Conservation (phyloP, 768 basidiomycete species). For the Leucosporidium creatinivorum region DNA sequence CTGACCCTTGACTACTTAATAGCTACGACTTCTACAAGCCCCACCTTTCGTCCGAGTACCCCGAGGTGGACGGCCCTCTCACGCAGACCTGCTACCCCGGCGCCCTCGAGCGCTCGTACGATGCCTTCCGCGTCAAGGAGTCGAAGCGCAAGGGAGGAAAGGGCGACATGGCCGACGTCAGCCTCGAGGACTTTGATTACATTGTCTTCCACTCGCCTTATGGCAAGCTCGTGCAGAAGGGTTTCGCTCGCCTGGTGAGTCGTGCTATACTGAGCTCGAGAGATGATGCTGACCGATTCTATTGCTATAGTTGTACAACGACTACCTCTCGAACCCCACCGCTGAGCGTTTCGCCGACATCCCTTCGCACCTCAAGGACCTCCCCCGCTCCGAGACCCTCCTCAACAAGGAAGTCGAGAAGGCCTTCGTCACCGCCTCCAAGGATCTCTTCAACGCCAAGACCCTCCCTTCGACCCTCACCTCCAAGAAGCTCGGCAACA, state of each 20-base stretch:
- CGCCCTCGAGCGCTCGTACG: slow-evolving; percentile 84
- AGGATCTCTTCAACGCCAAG: slow-evolving; percentile 63
- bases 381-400: slow-evolving; percentile 64
- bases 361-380: slow-evolving; percentile 56
- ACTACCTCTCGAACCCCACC: slow-evolving; percentile 74
- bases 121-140: slow-evolving; percentile 71
- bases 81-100: slow-evolving; percentile 92
- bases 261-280: not conserved
- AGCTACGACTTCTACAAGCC: slow-evolving; percentile 98
- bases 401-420: slow-evolving; percentile 95
- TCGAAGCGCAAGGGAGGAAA: slow-evolving; percentile 48
- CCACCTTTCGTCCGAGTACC: slow-evolving; percentile 86
- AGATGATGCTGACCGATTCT: not conserved
- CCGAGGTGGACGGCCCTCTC: slow-evolving; percentile 93
- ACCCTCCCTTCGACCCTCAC: slow-evolving; percentile 77
- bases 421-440: slow-evolving; percentile 74
- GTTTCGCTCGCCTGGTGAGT: slow-evolving; percentile 71
- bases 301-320: slow-evolving; percentile 59
- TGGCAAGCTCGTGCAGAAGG: slow-evolving; percentile 98
- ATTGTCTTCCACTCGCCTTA: slow-evolving; percentile 95
- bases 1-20: not conserved
- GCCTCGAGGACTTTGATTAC: slow-evolving; percentile 79
- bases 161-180: slow-evolving; percentile 47
- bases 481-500: slow-evolving; percentile 89
- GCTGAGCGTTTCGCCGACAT: slow-evolving; percentile 56